These are phyloP conservation scores for Fusarium burgessii DNA, from an alignment of 2,329 filamentous ascomycete genomes.

Conservation along the genomic window DNA sequence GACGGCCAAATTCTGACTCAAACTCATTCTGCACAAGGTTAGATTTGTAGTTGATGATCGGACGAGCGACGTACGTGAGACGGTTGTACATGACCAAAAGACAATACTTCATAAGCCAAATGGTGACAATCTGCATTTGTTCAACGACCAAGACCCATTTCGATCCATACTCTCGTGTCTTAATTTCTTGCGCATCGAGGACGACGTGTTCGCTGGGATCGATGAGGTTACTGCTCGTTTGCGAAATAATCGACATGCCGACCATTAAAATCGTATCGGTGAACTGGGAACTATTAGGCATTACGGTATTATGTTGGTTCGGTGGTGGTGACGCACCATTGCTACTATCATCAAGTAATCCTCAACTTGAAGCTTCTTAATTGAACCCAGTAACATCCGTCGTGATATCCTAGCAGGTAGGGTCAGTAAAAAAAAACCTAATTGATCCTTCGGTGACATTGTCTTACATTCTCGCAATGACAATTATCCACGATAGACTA, in stretches of 20 bases:
- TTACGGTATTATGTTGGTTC: neutral
- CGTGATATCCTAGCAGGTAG: constrained; percentile 51
- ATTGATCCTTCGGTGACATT: neutral
- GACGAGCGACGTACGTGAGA: constrained; percentile 58
- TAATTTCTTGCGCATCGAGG: constrained; percentile 60
- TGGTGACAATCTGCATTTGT: constrained; percentile 70
- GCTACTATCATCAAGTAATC: constrained; percentile 68
- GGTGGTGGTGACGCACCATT: constrained; percentile 54
- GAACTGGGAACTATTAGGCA: constrained; percentile 42
- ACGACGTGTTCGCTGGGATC: constrained; percentile 57
- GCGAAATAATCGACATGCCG: constrained; percentile 65
- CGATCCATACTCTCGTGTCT: constrained; percentile 62
- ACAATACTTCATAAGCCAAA: constrained; percentile 68
- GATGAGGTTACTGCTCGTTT: constrained; percentile 71
- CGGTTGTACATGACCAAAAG: constrained; percentile 69
- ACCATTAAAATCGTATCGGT: constrained; percentile 67
- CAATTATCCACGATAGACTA: constrained; percentile 54
- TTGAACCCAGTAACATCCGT: constrained; percentile 56
- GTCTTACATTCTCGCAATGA: constrained; percentile 56
- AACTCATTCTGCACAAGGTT: constrained; percentile 54
- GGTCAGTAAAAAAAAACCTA: neutral
- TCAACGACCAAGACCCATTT: constrained; percentile 74
- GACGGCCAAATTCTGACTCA: constrained; percentile 61
- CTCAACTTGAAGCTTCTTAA: constrained; percentile 64
- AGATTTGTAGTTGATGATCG: neutral